Percentiles rank a stretch among this genome's conserved stretches.
Evolutionary conservation across 225 moss, liverwort and hornwort genomes (phyloP).

Genomic region (Straminergon stramineum): DNA sequence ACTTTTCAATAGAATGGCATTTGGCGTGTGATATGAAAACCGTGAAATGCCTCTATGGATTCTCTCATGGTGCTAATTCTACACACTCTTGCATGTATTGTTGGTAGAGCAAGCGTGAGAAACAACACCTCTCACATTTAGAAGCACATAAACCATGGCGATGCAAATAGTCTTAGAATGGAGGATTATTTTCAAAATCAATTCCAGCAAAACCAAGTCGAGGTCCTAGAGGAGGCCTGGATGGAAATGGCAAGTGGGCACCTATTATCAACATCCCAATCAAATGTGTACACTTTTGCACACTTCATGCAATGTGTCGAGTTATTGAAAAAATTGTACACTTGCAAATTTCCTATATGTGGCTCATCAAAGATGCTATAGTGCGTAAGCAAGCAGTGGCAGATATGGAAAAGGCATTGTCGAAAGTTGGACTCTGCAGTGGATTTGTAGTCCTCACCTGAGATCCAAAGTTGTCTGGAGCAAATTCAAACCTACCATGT

Average conservation of each 20-base stretch:
- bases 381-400: not conserved
- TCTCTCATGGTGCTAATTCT: not conserved
- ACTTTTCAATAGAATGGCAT: not conserved
- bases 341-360: not conserved
- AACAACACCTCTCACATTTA: not conserved
- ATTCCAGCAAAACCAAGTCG: not conserved
- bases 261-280: not conserved
- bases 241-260: not conserved
- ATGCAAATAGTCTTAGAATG: not conserved
- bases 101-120: not conserved
- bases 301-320: not conserved
- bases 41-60: not conserved
- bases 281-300: not conserved
- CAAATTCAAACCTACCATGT: not conserved
- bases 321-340: not conserved
- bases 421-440: too few relatives aligned
- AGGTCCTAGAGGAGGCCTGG: not conserved
- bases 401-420: not conserved
- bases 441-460: too few relatives aligned
- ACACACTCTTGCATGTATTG: not conserved
- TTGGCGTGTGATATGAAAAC: not conserved
- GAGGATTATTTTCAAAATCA: not conserved
- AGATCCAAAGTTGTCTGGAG: not conserved
- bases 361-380: not conserved
- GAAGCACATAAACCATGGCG: not conserved